These are phyloP conservation scores for Penicillium coprophilum DNA, from an alignment of 495 filamentous ascomycete species.

Conservation along the genomic window DNA sequence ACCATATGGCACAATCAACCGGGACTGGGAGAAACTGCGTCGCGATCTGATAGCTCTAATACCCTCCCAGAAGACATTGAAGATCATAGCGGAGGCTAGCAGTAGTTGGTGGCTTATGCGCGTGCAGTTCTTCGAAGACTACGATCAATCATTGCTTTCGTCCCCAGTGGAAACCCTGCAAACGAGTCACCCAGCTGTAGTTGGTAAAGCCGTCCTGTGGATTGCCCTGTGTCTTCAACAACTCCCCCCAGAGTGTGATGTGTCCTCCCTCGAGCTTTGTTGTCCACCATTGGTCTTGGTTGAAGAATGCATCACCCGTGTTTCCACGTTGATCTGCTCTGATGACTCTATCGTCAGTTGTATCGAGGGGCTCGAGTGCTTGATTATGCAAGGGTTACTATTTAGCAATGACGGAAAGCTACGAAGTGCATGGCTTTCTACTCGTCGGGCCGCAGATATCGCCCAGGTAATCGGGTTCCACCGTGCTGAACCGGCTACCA, in stretches of 20 bases:
- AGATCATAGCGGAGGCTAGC: conserved; percentile 9
- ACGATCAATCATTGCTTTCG: conserved; percentile 10
- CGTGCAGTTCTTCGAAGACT: conserved; percentile 15
- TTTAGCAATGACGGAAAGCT: conserved; percentile 24
- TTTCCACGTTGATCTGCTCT: conserved; percentile 1
- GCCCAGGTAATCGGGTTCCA: conserved; percentile 23
- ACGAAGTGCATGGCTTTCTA: conserved; percentile 23
- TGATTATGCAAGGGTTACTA: conserved; percentile 20
- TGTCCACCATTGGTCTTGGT: conserved; percentile 8
- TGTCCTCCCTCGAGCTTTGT: conserved; percentile 6
- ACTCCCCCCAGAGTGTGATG: conserved; percentile 10
- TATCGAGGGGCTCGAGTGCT: conserved; percentile 23
- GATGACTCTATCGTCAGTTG: conserved; percentile 19
- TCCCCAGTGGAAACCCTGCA: conserved; percentile 1
- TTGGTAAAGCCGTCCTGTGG: conserved; percentile 14
- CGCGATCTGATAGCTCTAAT: conserved; percentile 9
- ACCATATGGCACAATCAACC: conserved; percentile 3
- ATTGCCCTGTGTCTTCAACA: conserved; percentile 15
- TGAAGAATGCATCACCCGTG: conserved; percentile 6
- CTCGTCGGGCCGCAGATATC: conserved; percentile 20
- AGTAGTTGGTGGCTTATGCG: conserved; percentile 20
- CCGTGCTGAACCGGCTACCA: not conserved
- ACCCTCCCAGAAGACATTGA: conserved; percentile 6
- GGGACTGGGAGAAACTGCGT: conserved; percentile 13
- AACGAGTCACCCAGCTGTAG: conserved; percentile 9